These are phyloP conservation scores for Leccinum fibrillosum DNA, from an alignment of 768 basidiomycete species.

Conservation along the genomic window DNA sequence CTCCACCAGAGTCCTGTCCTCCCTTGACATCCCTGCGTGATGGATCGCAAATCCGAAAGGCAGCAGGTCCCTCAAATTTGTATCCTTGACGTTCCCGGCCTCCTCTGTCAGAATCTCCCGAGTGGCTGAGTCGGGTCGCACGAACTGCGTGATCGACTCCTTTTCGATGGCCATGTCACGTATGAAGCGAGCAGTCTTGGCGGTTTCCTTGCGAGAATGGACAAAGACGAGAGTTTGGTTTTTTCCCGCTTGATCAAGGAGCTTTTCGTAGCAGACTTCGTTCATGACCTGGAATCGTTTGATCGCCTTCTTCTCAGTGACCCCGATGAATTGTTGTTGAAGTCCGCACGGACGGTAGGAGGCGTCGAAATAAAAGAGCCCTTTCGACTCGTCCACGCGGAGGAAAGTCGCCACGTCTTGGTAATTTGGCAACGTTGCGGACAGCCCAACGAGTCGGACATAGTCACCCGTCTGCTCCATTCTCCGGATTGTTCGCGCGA, in stretches of 20 bases:
- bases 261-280: slow-evolving; percentile 98
- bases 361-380: slow-evolving; percentile 96
- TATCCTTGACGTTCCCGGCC: slow-evolving; percentile 76
- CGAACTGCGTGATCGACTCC: slow-evolving; percentile 94
- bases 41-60: slow-evolving; percentile 98
- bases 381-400: slow-evolving; percentile 87
- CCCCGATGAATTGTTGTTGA: slow-evolving; percentile 94
- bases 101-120: slow-evolving; percentile 88
- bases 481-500: slow-evolving; percentile 84
- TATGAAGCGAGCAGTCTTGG: slow-evolving; percentile 93
- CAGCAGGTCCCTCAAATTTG: slow-evolving; percentile 80
- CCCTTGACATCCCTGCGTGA: slow-evolving; percentile 93
- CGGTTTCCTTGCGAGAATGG: slow-evolving; percentile 97
- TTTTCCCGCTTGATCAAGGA: slow-evolving; percentile 86
- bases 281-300: slow-evolving; percentile 98
- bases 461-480: slow-evolving; percentile 95
- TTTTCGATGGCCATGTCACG: slow-evolving; percentile 95
- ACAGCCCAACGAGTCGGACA: slow-evolving; percentile 91
- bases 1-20: slow-evolving; percentile 89
- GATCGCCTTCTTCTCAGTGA: slow-evolving; percentile 99
- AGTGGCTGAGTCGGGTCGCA: slow-evolving; percentile 88
- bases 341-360: slow-evolving; percentile 92
- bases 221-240: slow-evolving; percentile 96
- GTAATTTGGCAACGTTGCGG: slow-evolving; percentile 98
- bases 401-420: slow-evolving; percentile 97